Conservation (phyloP, 2,329 filamentous ascomycete species). For the Passalora sequoiae region DNA sequence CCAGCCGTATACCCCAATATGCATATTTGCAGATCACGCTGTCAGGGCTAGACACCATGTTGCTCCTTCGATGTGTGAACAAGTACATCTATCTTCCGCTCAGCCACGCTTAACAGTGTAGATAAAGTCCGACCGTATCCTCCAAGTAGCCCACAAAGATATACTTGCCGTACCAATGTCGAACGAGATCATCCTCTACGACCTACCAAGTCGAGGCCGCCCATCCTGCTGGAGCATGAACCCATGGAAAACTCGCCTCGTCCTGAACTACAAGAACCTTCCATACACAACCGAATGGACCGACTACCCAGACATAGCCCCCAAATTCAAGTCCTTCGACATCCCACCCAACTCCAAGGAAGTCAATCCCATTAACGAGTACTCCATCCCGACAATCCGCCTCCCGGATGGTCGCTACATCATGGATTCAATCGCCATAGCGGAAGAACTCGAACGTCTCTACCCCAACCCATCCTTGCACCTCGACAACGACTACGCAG, state of each 20-base stretch:
- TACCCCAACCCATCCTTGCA: slow-evolving; percentile 17
- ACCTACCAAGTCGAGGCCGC: slow-evolving; percentile 18
- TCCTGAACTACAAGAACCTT: slow-evolving; percentile 23
- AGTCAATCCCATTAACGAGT: slow-evolving; percentile 4
- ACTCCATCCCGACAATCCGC: slow-evolving; percentile 22
- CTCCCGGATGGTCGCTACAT: slow-evolving; percentile 14
- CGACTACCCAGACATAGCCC: slow-evolving; percentile 13
- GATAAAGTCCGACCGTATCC: too few species aligned
- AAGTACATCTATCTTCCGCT: too few species aligned
- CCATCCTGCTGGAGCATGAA: slow-evolving; percentile 59
- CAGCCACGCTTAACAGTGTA: too few species aligned
- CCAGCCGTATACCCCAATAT: too few species aligned
- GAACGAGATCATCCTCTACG: slow-evolving; percentile 11
- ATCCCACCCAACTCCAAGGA: slow-evolving; percentile 15
- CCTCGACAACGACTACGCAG: slow-evolving; percentile 13
- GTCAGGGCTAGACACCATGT: too few species aligned
- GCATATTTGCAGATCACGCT: too few species aligned
- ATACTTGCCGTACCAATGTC: too few species aligned
- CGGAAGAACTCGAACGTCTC: slow-evolving; percentile 13
- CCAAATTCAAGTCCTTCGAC: slow-evolving; percentile 11
- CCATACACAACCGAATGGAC: slow-evolving; percentile 20
- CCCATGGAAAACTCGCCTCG: slow-evolving; percentile 65
- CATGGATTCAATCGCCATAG: slow-evolving; percentile 23
- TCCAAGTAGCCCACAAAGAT: too few species aligned
- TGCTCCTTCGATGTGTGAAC: too few species aligned